Evolutionary conservation across 192 early-diverging fungal genomes (phyloP), one percentile per base, ranked within the genome.

Genomic region (Coemansia sp.): DNA sequence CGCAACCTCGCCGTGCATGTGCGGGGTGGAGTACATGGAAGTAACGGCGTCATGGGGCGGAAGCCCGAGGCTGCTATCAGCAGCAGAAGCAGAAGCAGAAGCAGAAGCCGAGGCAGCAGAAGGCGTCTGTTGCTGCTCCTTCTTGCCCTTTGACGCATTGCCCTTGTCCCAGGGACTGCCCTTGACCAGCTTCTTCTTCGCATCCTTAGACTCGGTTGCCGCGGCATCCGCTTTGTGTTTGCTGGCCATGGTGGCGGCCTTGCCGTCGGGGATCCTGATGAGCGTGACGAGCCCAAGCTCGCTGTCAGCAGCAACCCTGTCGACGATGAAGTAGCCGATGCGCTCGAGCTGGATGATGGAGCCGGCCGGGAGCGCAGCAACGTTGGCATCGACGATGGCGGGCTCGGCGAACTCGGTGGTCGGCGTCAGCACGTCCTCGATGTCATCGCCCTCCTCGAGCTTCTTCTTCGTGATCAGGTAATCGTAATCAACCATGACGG

Each of bases 401-500:
- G 74, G 26, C 5, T 78, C 77, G 62, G 84, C 88, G 80, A 95
- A 99, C 73, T 95, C 93, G 21, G 91, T 91, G 4, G 88, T 86
- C 1, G 91, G 90, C 16, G 94, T 98, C 32, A 98, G 67, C 21
- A 91, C 86, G 66, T 97, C 90, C 69, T 86, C 76, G 37, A 98
- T 74, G 0, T 90, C 82, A 69, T 98, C 98, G 52, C 88, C 91
- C 58, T 95, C 95, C 76, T 98, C 98, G 1, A 98, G 75, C 87
- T 97, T 95, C 86, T 93, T 94, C 89, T 98, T 98, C 60, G 91
- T 99, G 72, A 98, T 95, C 74, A 99, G 80, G 70, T 98, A 98
- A 77, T 98, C 97, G 76, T 93, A 98, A 78, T 98, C 96, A 62
- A 92, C 66, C 51, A 99, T 87, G 42, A 87, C 63, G 9, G 88